A percentile compares a stretch with the other conserved stretches of the same genome.
Evolutionary conservation across 2,329 filamentous ascomycete species (phyloP).

Genomic region (Talaromyces pinophilus): DNA sequence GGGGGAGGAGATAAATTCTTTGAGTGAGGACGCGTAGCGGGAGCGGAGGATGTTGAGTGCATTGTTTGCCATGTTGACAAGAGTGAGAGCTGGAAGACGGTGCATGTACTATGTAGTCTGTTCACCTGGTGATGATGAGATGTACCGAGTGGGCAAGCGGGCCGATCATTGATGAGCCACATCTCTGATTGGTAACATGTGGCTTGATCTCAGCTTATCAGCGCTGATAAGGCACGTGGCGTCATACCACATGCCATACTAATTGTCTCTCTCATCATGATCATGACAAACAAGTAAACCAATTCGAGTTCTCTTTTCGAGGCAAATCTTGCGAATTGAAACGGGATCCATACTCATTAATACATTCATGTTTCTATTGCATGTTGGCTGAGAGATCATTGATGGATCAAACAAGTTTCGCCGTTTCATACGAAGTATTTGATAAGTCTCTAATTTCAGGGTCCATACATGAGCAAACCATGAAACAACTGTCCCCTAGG

Average conservation of each 20-base stretch:
- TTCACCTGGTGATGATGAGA: not conserved
- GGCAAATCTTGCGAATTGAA: not conserved
- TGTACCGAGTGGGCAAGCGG: not conserved
- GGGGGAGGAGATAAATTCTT: constrained; percentile 46
- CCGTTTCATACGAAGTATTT: not conserved
- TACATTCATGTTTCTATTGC: not conserved
- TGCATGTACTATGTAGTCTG: not conserved
- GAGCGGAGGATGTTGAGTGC: constrained; percentile 33
- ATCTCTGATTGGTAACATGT: constrained; percentile 3
- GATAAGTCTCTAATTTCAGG: constrained; percentile 2
- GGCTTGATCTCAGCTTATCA: constrained; percentile 6
- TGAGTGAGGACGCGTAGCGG: constrained; percentile 44
- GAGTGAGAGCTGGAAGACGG: not conserved
- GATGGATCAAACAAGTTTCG: not conserved
- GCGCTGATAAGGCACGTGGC: constrained; percentile 11
- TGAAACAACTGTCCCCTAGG: constrained; percentile 12
- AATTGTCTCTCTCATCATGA: not conserved
- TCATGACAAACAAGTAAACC: not conserved
- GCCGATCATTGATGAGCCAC: not conserved
- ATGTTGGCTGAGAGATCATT: not conserved
- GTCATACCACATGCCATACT: not conserved
- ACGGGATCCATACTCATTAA: not conserved
- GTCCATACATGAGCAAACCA: not conserved
- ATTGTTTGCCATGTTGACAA: constrained; percentile 6
- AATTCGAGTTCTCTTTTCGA: not conserved